Conservation (phyloP, 768 basidiomycete species). For the Scleroderma bovista region DNA sequence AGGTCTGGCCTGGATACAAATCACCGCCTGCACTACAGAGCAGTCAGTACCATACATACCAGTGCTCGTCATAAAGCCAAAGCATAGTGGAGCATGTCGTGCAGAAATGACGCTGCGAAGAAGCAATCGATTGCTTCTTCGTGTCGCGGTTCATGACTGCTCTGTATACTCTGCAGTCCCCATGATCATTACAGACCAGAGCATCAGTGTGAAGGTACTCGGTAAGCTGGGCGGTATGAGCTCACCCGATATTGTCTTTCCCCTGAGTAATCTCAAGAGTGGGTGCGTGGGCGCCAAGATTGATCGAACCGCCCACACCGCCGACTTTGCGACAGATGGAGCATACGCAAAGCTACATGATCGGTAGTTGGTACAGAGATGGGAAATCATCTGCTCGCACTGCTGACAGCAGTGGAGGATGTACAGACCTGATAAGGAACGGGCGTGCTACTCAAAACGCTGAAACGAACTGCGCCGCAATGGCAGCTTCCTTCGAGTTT, state of each 20-base stretch:
- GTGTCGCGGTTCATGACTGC: constrained; percentile 57
- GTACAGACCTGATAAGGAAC: constrained; percentile 54
- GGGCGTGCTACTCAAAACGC: constrained; percentile 43
- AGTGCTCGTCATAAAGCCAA: constrained; percentile 54
- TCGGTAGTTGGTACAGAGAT: neutral
- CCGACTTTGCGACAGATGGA: constrained; percentile 71
- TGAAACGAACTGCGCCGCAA: constrained; percentile 31
- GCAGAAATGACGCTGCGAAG: constrained; percentile 61
- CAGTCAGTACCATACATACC: constrained; percentile 44
- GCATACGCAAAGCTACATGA: constrained; percentile 50
- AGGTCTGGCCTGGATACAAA: constrained; percentile 49
- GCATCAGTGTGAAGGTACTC: no score
- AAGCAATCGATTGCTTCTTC: constrained; percentile 37
- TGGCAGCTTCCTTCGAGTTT: constrained; percentile 40
- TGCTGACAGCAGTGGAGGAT: neutral
- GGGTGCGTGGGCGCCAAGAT: constrained; percentile 51
- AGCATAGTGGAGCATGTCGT: constrained; percentile 60
- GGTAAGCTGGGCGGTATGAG: no score
- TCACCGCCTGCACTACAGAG: no score
- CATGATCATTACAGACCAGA: neutral
- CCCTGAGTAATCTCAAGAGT: constrained; percentile 49
- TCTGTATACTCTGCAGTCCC: constrained; percentile 47
- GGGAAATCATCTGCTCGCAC: no score
- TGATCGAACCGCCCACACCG: constrained; percentile 59
- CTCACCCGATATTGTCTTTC: constrained; percentile 48